Evolutionary conservation across 129 eudicot genomes (phyloP).

Genomic region (Flaveria brownii): DNA sequence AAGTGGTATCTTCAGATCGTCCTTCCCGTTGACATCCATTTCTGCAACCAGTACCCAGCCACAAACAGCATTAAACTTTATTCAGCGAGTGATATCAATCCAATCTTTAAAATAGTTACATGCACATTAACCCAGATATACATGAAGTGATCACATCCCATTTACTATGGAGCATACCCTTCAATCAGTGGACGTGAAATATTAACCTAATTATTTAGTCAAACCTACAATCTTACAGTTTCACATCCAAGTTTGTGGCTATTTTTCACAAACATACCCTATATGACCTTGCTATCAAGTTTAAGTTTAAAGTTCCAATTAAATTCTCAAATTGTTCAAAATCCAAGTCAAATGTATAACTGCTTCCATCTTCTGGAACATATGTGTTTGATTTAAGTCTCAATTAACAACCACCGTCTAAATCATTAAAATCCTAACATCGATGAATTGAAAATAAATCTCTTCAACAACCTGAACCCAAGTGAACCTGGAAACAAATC

Average conservation of each 20-base stretch:
- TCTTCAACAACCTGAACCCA: background rate
- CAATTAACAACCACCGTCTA: background rate
- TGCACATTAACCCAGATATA: slow-evolving; percentile 3
- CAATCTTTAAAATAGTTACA: background rate
- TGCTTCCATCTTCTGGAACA: background rate
- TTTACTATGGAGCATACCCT: background rate
- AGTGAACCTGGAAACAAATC: slow-evolving; percentile 7
- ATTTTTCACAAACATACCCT: slow-evolving; percentile 12
- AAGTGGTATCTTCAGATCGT: slow-evolving; percentile 67
- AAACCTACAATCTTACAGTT: slow-evolving; percentile 7
- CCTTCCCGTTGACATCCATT: slow-evolving; percentile 77
- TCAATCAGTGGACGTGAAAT: slow-evolving; percentile 9
- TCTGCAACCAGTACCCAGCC: slow-evolving; percentile 26
- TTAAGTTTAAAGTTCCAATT: slow-evolving; percentile 1
- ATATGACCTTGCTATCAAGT: background rate
- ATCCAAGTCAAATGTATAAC: slow-evolving; percentile 1
- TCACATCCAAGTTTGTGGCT: slow-evolving; percentile 13
- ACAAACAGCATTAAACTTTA: slow-evolving; percentile 18
- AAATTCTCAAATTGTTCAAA: slow-evolving; percentile 11
- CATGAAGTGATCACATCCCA: slow-evolving; percentile 1
- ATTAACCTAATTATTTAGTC: slow-evolving; percentile 12
- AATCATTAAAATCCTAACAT: background rate
- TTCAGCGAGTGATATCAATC: background rate
- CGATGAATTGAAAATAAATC: background rate
- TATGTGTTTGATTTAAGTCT: background rate